Evolutionary conservation across 179 eudicot genomes (phyloP).

Genomic region (Silene vulgaris): DNA sequence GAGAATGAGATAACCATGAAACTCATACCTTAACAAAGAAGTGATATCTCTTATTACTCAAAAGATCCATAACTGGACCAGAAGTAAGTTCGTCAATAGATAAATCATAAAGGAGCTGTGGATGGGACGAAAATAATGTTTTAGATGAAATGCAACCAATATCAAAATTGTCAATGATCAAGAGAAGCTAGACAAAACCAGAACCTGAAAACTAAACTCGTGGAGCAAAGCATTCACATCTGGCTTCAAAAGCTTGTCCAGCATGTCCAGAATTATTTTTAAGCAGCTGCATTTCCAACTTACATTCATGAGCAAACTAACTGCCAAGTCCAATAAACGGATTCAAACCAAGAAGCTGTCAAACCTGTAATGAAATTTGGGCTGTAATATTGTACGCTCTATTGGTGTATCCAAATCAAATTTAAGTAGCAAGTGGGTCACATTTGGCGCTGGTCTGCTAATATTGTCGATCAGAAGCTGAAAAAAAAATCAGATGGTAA

Average conservation of each 20-base stretch:
- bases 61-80: constrained; percentile 77
- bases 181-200: constrained; percentile 1
- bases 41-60: constrained; percentile 71
- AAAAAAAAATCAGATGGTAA: constrained; percentile 12
- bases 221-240: constrained; percentile 81
- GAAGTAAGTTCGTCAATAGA: constrained; percentile 83
- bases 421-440: constrained; percentile 81
- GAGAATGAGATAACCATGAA: constrained; percentile 3
- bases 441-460: constrained; percentile 84
- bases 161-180: neutral
- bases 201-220: constrained; percentile 95
- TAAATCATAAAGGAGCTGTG: constrained; percentile 87
- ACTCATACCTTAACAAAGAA: constrained; percentile 77
- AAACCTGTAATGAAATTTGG: constrained; percentile 90
- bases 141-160: constrained; percentile 8
- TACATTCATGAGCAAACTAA: constrained; percentile 18
- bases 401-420: constrained; percentile 79
- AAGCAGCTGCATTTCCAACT: constrained; percentile 58
- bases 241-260: constrained; percentile 78
- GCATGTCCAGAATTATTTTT: constrained; percentile 81
- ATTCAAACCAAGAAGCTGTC: neutral
- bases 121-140: constrained; percentile 10
- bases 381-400: constrained; percentile 80
- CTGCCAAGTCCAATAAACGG: neutral
- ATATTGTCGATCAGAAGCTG: constrained; percentile 94